Evolutionary conservation across 73 alveolate genomes (phyloP), one percentile per base, ranked within the genome.

Genomic region (Paraurostyla sp.): DNA sequence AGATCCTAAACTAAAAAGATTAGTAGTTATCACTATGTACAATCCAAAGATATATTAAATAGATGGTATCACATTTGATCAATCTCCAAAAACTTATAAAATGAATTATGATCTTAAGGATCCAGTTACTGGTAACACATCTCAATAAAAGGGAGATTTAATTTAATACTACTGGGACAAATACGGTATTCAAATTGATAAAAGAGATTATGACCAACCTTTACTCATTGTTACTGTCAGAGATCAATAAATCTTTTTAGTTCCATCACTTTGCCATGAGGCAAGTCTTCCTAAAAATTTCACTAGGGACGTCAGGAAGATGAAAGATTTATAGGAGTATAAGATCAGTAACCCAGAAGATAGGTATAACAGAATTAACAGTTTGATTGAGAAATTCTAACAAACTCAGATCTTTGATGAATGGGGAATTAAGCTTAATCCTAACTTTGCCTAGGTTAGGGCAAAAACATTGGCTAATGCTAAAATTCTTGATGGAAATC

Each of bases 251-350:
- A 59, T 97, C 45, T 88, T 87, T 75, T 85, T 97, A 51, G 84
- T 94, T 22, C 98, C 99, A 18, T 98, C 91, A 56, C 71, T 95
- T n/a, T 96, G 98, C 46, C 69, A 62, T 40, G 80, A 94, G 97
- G 97, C 98, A 0, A 97, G 99, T 18, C 56, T 95, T 68, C 85
- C 97, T 0, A 98, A 97, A 42, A 96, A 95, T 4, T 69, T 95
- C 92, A 89, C 93, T 56, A 46, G 54, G 30, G 88, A 71, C 54
- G 7, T 18, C 16, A 46, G 51, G 20, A 75, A 75, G 27, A 46
- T 46, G 69, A 40, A 25, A 50, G 54, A 75, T 25, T 45, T 75
- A 27, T 33, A 22, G 7, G 54, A 29, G 25, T 45, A 46, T 73
- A 41, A 45, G 22, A 15, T 48, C 33, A 75, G 38, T 11, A 11